phyloP scores from a whole-genome alignment of 164 flowering plant genomes.

The Kingdonia uniflora region DNA sequence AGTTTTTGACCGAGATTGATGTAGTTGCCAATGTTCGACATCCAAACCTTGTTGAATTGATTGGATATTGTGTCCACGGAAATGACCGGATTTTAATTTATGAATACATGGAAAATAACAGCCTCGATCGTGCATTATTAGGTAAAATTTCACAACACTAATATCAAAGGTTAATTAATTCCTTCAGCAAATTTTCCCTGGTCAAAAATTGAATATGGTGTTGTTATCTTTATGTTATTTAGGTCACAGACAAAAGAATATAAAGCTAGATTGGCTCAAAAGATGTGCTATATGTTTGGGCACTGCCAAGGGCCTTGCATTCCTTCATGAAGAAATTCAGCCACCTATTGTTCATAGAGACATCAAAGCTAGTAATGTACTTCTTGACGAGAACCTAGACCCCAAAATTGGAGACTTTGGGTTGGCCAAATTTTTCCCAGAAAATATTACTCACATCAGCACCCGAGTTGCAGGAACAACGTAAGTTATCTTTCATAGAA shows the following conservation, averaged over 20 bases:
- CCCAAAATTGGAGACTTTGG: constrained; percentile 97
- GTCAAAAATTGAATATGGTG: not conserved
- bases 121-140: constrained; percentile 55
- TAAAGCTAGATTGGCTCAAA: constrained; percentile 49
- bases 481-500: constrained; percentile 32
- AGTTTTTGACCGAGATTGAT: constrained; percentile 65
- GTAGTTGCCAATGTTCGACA: constrained; percentile 57
- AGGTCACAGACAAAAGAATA: constrained; percentile 33
- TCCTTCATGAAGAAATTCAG: constrained; percentile 81
- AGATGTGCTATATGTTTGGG: constrained; percentile 71
- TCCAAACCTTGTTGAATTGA: constrained; percentile 63
- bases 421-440: constrained; percentile 90
- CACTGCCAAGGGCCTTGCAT: constrained; percentile 60
- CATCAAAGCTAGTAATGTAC: constrained; percentile 87
- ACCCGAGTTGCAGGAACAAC: constrained; percentile 89
- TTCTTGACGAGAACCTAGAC: constrained; percentile 51
- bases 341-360: constrained; percentile 89
- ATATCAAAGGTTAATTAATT: constrained; percentile 5
- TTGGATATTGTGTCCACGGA: constrained; percentile 62
- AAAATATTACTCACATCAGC: constrained; percentile 85
- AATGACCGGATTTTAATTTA: constrained; percentile 50
- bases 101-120: constrained; percentile 62
- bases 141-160: constrained; percentile 24
- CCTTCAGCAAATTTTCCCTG: not conserved
- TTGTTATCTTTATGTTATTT: constrained; percentile 12